Percentiles rank a stretch among this genome's conserved stretches.
These are phyloP conservation scores for Nannochloris sp. DNA, from an alignment of 139 green algal genomes.

Conservation along the genomic window DNA sequence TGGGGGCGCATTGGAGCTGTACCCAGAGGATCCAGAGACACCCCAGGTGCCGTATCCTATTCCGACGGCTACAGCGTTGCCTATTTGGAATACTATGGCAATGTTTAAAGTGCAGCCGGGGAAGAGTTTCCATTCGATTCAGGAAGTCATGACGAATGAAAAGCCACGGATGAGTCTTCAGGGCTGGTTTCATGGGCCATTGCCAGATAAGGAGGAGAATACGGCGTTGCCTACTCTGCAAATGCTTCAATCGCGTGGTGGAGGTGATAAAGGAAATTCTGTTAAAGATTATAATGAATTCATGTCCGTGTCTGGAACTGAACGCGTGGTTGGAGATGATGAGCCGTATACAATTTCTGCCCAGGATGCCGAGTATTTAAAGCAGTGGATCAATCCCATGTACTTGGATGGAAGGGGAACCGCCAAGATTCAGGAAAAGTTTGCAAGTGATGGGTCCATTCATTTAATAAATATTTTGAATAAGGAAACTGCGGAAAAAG, in stretches of 20 bases:
- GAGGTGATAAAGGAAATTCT: slow-evolving; percentile 18
- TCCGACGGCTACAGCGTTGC: slow-evolving; percentile 35
- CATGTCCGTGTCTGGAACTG: neutral
- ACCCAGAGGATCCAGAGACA: slow-evolving; percentile 38
- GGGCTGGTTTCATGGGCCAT: slow-evolving; percentile 73
- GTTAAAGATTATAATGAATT: neutral
- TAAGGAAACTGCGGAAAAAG: slow-evolving; percentile 7
- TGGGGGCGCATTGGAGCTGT: slow-evolving; percentile 81
- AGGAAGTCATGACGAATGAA: slow-evolving; percentile 50
- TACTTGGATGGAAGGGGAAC: slow-evolving; percentile 49
- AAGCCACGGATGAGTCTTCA: slow-evolving; percentile 56
- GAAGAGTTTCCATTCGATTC: slow-evolving; percentile 69
- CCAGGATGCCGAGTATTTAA: slow-evolving; percentile 43
- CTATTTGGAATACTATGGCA: slow-evolving; percentile 74
- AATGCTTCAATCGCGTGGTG: slow-evolving; percentile 52
- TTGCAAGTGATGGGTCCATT: slow-evolving; percentile 58
- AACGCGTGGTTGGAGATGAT: neutral
- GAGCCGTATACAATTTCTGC: slow-evolving; percentile 20
- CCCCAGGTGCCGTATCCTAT: slow-evolving; percentile 33
- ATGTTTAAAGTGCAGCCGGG: slow-evolving; percentile 77
- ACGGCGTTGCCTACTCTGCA: slow-evolving; percentile 47
- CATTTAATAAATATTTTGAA: slow-evolving; percentile 65
- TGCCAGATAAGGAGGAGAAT: slow-evolving; percentile 21
- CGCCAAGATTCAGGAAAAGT: slow-evolving; percentile 46
- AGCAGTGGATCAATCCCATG: slow-evolving; percentile 54